Evolutionary conservation across 139 green algal genomes (phyloP).

Genomic region (Haematococcus lacustris): DNA sequence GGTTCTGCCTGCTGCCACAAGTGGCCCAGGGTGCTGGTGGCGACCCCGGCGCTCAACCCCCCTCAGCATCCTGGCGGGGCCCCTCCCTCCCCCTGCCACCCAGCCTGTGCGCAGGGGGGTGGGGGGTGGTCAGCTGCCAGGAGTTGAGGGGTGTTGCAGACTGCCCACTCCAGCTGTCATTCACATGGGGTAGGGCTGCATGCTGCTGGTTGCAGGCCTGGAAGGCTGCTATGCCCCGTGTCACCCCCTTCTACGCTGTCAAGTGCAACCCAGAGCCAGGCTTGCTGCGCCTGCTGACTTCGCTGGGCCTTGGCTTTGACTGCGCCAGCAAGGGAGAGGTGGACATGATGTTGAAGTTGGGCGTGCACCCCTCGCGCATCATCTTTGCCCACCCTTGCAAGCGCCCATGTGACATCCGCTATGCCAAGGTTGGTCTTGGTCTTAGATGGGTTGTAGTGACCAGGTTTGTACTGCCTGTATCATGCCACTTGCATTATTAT

Average conservation of each 20-base stretch:
- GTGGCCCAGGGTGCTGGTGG: no score
- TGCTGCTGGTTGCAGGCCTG: conserved; percentile 49
- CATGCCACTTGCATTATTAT: no score
- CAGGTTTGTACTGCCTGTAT: no score
- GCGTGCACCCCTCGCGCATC: conserved; percentile 69
- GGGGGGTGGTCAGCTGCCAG: no score
- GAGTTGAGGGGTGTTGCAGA: background rate
- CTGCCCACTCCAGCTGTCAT: conserved; percentile 32
- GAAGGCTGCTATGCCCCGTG: conserved; percentile 73
- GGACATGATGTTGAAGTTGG: conserved; percentile 67
- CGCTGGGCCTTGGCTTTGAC: conserved; percentile 90
- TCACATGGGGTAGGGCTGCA: no score
- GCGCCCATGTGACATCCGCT: conserved; percentile 69
- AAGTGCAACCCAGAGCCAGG: conserved; percentile 91
- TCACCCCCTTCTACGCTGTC: conserved; percentile 88
- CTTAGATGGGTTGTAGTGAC: no score
- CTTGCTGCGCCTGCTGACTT: conserved; percentile 73
- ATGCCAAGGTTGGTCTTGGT: conserved; percentile 35
- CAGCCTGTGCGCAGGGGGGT: no score
- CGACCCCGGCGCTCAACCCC: no score
- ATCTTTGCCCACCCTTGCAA: conserved; percentile 96
- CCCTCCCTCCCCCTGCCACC: no score
- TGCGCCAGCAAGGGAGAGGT: conserved; percentile 86
- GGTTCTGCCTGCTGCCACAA: no score
- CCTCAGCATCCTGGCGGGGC: no score